Percentiles rank a stretch among this genome's conserved stretches.
These are phyloP conservation scores for Colletotrichum paranaense DNA, from an alignment of 2,329 filamentous ascomycete genomes.

Conservation along the genomic window DNA sequence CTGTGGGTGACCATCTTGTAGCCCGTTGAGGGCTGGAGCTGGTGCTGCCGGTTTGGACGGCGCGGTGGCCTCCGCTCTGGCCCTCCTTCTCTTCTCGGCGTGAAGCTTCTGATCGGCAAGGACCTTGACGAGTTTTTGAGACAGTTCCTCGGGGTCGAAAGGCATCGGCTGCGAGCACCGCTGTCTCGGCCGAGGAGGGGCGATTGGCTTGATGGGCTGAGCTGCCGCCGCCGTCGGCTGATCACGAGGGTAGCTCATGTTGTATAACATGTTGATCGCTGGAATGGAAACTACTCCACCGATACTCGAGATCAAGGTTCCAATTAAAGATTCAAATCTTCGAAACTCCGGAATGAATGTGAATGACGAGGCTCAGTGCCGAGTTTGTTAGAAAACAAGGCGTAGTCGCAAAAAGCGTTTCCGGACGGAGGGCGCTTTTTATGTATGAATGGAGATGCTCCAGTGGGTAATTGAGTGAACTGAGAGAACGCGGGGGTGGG, in stretches of 20 bases:
- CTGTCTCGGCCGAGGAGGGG: constrained; percentile 22
- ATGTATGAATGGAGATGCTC: background rate
- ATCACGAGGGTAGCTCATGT: constrained; percentile 41
- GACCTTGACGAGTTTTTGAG: constrained; percentile 62
- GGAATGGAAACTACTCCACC: constrained; percentile 7
- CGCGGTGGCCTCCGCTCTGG: constrained; percentile 40
- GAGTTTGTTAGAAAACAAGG: background rate
- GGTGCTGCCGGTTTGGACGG: constrained; percentile 11
- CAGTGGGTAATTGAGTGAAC: background rate
- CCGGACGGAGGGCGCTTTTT: background rate
- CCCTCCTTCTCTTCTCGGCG: constrained; percentile 48
- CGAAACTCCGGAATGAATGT: background rate
- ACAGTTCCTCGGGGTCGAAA: constrained; percentile 67
- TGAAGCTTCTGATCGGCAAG: constrained; percentile 60
- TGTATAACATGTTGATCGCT: constrained; percentile 38
- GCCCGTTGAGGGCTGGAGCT: background rate
- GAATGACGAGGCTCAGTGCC: background rate
- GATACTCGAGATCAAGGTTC: background rate
- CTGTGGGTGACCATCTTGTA: background rate
- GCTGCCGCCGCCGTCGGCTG: constrained; percentile 19
- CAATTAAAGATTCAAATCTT: background rate
- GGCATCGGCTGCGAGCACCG: constrained; percentile 41
- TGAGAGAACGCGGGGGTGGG: background rate
- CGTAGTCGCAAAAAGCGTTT: background rate
- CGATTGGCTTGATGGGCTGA: constrained; percentile 20